Base-by-base conservation (phyloP, 495 filamentous ascomycete genomes). In the Umbilicaria muhlenbergii region DNA sequence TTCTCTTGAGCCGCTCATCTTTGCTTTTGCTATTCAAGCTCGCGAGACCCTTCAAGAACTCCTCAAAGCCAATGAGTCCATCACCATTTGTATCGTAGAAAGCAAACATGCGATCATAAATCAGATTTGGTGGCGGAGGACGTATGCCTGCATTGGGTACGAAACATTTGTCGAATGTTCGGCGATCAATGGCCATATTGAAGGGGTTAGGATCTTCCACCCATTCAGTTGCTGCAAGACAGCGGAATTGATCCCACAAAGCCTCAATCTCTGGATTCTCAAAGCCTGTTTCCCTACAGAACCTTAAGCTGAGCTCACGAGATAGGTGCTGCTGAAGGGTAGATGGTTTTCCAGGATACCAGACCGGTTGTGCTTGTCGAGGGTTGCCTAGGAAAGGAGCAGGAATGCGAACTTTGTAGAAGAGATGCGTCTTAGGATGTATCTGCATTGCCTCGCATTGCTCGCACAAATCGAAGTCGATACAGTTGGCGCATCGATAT, bases 241-340 rank as follows among this genome's bases (percentile, higher is more conserved):
- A 94, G 8, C 81, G 83, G 72, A 92, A 96, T 53, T 95, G 92
- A 52, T 95, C 89, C 80, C 86, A 96, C 21, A 91, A 74, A 24
- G 86, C 91, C 60, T 96, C 86, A 3, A 96, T 61, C 55, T 94
- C 84, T 2, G 81, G 75, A 31, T 74, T 71, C 56, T 93, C 86
- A 48, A 88, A 88, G 13, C 72, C 75, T 13, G 82, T 85, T 19
- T 84, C 78, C 33, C 72, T 68, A 18, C 74, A 74, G 40, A 94
- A 66, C 41, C 75, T 74, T 39, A 73, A 67, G 31, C 77, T 75
- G 4, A 86, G 55, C 15, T 70, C 56, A 18, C 74, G 70, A 5
- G 76, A 74, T 2, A 95, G 68, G 34, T 66, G 71, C n/a, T 70
- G 71, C 8, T 71, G 68, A 44, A 81, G 66, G 48, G 68, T 71